Base-by-base conservation (phyloP, 2,329 filamentous ascomycete genomes). In the Epichloe bromicola region DNA sequence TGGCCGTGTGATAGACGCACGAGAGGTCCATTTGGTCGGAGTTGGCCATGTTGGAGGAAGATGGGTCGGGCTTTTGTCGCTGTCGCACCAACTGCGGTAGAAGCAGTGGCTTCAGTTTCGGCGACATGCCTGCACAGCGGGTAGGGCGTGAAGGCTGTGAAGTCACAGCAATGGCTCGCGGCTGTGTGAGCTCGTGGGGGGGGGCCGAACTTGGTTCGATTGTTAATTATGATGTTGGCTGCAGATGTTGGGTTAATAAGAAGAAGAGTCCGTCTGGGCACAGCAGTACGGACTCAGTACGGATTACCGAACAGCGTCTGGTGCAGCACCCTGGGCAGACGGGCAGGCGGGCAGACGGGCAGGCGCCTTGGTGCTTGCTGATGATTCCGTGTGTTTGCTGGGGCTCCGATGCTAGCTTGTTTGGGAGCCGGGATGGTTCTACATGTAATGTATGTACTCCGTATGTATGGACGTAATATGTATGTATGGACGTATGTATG, bases 1-100 rank as follows among this genome's bases (percentile, higher is more conserved):
- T 75, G 50, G 72, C 66, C 47, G 67, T 70, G 58, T 71, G 70
- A 59, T 72, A 73, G 56, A 70, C 64, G 54, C 67, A 67, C 19
- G 62, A 57, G 48, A 61, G 57, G 48, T 72, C 69, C 54, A 58
- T 58, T 23, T 65, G 63, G 36, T 64, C 63, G 54, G 60, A 58
- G 49, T 54, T 61, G 8, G 61, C 65, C 58, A 66, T 65, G 63
- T 60, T 57, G 41, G 65, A 62, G 54, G 56, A 55, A 15, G 30
- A 57, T 38, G 45, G 49, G 42, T 19, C 61, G 54, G 7, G 40
- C 26, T 30, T 20, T 38, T 45, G 46, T 44, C 51, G 51, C 38
- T 48, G 48, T 45, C 45, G 48, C 4, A 51, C 42, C 52, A 49
- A 30, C 52, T 51, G 52, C 37, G 52, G 52, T 6, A 53, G 30